phyloP scores from a whole-genome alignment of 164 flowering plant species.

The Houttuynia cordata region DNA sequence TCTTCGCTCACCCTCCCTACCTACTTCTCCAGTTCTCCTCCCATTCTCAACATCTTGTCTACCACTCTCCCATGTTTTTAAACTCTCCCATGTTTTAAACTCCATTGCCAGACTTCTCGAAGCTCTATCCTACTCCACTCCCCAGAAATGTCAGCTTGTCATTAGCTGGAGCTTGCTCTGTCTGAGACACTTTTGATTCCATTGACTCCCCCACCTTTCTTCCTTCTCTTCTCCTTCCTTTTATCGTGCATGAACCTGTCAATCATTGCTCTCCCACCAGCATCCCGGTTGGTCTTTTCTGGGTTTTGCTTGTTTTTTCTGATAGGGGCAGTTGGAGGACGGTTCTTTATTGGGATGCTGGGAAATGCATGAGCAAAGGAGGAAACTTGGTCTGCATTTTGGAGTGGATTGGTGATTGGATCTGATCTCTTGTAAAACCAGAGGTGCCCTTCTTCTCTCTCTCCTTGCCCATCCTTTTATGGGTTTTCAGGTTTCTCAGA shows the following conservation, averaged over 20 bases:
- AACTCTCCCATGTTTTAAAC: neutral
- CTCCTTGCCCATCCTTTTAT: neutral
- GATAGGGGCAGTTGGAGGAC: neutral
- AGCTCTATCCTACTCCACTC: neutral
- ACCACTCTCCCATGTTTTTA: neutral
- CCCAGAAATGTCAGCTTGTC: slow-evolving; percentile 3
- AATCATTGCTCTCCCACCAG: neutral
- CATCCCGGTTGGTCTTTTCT: neutral
- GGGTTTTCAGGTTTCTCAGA: slow-evolving; percentile 1
- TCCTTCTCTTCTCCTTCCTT: neutral
- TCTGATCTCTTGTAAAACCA: neutral
- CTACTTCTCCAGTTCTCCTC: neutral
- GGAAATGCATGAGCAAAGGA: neutral
- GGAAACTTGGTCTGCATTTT: neutral
- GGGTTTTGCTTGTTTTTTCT: neutral
- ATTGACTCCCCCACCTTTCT: neutral
- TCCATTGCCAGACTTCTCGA: neutral
- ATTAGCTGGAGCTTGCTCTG: neutral
- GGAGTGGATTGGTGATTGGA: neutral
- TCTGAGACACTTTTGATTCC: neutral
- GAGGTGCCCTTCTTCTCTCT: slow-evolving; percentile 8
- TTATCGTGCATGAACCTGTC: neutral
- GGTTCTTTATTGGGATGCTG: neutral
- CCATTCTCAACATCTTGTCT: neutral
- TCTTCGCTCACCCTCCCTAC: too few relatives aligned